A percentile compares a stretch with the other conserved stretches of the same genome.
phyloP scores from a whole-genome alignment of 148 eudicot genomes.

The Camellia lanceoleosa region DNA sequence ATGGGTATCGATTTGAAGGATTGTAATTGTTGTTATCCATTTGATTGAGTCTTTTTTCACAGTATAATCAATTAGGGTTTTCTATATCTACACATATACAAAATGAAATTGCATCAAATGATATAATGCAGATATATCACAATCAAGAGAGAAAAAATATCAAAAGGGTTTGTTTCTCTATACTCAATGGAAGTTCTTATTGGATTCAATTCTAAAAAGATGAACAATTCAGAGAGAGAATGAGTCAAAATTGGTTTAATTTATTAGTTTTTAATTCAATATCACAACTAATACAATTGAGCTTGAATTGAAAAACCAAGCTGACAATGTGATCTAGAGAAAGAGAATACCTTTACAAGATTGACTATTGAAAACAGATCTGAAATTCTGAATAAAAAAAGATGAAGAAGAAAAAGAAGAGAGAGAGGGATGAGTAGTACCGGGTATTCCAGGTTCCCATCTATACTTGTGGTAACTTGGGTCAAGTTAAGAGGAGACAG shows the following conservation, averaged over 20 bases:
- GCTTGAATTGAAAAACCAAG: slow-evolving; percentile 7
- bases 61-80: background rate
- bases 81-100: background rate
- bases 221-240: background rate
- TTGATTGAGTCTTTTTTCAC: background rate
- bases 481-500: too few species aligned
- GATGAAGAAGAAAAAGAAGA: background rate
- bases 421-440: background rate
- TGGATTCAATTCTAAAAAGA: slow-evolving; percentile 1
- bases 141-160: too few species aligned
- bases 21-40: slow-evolving; percentile 13
- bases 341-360: background rate
- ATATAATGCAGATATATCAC: background rate
- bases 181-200: background rate
- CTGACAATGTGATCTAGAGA: background rate
- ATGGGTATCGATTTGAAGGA: background rate
- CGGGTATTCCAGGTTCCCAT: too few species aligned
- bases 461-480: too few species aligned
- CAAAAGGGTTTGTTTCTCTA: background rate
- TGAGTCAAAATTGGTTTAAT: background rate
- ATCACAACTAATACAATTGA: background rate
- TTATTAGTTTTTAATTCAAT: background rate
- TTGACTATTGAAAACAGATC: background rate
- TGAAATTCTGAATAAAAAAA: background rate
- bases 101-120: background rate